Evolutionary conservation across 1,284 basidiomycete species (phyloP), one percentile per base, ranked within the genome.

Genomic region (Sphaerobolus stellatus): DNA sequence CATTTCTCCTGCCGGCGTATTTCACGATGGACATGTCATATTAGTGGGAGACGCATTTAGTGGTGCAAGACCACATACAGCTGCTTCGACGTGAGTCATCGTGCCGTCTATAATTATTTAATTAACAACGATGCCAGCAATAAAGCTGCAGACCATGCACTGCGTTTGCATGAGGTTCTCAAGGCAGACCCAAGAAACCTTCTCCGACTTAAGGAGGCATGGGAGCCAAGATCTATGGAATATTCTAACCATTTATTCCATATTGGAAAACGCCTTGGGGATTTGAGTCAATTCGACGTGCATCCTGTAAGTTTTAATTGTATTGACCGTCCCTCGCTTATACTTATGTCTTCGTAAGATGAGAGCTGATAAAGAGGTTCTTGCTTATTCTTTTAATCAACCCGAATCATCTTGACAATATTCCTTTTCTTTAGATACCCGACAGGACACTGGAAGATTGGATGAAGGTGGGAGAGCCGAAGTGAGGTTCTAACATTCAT

Each of bases 401-500:
- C 41, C 13, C 22, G 11, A 44, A 31, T 28, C 24, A 48, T 14
- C 20, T 18, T 43, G 41, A 4, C 20, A 18, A 11, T 14, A 43
- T 4, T 14, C 13, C 14, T 46, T 28, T 47, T 27, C 20, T 16
- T 14, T 27, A 54, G 53, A 25, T 34, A n/a, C 45, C 45, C 16
- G 34, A 49, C 4, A 24, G 47, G 18, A 11, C 11, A 11, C 29
- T 54, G 11, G 53, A 54, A 27, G 53, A 48, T 41, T 54, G 53
- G 53, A 54, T 54, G 53, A 54, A 49, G 31, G 53, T 54, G 11
- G 53, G 53, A 14, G 53, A 54, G 20, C 53, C 53, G 18, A 54
- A 49, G 44, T 54, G n/a, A n/a, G n/a, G n/a, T n/a, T n/a, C n/a
- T n/a, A n/a, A n/a, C n/a, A n/a, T n/a, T n/a, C n/a, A n/a, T n/a